Base-by-base conservation (phyloP, 306 rosid species). In the Hippophae tibetana region DNA sequence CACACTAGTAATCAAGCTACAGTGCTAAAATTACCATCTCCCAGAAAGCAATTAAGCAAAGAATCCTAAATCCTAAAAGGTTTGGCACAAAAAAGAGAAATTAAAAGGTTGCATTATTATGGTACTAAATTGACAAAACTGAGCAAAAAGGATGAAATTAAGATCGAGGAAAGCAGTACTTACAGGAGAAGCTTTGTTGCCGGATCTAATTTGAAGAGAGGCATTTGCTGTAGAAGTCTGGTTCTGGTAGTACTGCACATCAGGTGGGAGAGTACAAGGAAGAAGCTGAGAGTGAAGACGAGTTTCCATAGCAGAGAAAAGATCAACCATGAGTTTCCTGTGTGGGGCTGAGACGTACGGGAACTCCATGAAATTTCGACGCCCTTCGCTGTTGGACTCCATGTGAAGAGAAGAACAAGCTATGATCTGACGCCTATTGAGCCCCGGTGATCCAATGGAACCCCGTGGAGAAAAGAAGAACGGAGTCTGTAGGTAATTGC, bases 331-430 rank as follows among this genome's bases (percentile, higher is more conserved):
- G 42, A 90, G 78, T 12, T 57, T 76, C 73, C 72, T 84, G 48
- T 84, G 97, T 0, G 88, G 54, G 47, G 60, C 23, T 4, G 97
- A 84, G 45, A 90, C 79, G 59, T 78, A 81, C 0, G 94, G 90
- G 54, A 90, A 87, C 5, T 82, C 94, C 57, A 57, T 50, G 44
- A 87, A 82, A 47, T 89, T 86, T n/a, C 14, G 27, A 12, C 67
- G 61, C 1, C 76, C 70, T 10, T 68, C 74, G 47, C 43, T 54
- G 58, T 56, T 55, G 6, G 68, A 8, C 0, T 72, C 83, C 95
- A 84, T 87, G 14, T 48, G 43, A 70, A 25, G 43, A 26, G 71
- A 8, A 6, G 78, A 54, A 40, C 74, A 53, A 57, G 63, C 23
- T 54, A 63, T 66, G 65, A 74, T 41, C 42, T 42, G 68, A n/a